Evolutionary conservation across 495 filamentous ascomycete species (phyloP).

Genomic region (Talaromyces ruber): DNA sequence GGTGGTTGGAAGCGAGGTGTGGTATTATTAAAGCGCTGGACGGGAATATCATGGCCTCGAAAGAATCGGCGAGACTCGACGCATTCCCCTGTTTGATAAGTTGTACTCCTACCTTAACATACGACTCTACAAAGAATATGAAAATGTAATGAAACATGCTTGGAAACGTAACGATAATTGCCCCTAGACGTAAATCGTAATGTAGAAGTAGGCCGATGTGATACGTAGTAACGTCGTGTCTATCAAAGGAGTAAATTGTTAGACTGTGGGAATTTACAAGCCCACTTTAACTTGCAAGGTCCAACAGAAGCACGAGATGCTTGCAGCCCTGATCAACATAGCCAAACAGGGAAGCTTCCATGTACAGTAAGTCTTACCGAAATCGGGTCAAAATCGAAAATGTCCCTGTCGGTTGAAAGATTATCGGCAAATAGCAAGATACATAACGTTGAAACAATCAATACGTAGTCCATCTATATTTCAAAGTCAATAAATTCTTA

Average conservation of each 20-base stretch:
- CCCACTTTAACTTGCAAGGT: neutral
- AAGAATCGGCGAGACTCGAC: neutral
- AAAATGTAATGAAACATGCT: neutral
- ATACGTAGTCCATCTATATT: neutral
- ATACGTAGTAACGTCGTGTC: neutral
- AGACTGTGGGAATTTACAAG: neutral
- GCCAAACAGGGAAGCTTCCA: neutral
- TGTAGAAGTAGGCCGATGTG: neutral
- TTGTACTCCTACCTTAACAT: neutral
- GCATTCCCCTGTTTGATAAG: neutral
- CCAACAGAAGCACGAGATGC: neutral
- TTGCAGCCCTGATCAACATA: neutral
- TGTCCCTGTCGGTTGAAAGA: neutral
- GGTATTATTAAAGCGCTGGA: constrained; percentile 1
- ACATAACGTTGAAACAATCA: neutral
- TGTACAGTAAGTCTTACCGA: constrained; percentile 4
- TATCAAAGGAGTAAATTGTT: neutral
- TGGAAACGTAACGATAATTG: neutral
- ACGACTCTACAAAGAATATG: neutral
- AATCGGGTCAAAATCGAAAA: neutral
- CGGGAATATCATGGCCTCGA: neutral
- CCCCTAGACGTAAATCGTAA: neutral
- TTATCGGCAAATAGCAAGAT: neutral
- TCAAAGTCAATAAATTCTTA: neutral
- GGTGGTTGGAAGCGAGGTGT: neutral